Conservation (phyloP, 257 asterid species). For the Solanum megistacrolobum region DNA sequence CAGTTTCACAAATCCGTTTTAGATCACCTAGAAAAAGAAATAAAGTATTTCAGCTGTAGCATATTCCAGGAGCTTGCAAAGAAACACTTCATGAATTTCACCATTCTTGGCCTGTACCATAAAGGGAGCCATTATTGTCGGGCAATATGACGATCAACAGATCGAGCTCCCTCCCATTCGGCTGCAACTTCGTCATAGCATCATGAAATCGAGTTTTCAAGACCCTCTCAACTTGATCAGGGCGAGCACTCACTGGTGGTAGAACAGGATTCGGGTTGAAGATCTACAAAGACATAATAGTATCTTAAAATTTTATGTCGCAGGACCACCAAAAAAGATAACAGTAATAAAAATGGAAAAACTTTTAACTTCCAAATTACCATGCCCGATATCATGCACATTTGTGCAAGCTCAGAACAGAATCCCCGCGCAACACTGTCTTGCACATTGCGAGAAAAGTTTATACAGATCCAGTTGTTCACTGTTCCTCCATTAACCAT, state of each 20-base stretch:
- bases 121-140: conserved; percentile 89
- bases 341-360: not conserved
- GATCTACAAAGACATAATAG: conserved; percentile 26
- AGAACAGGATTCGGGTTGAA: conserved; percentile 72
- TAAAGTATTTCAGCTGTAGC: not conserved
- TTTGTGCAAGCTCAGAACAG: conserved; percentile 85
- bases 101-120: conserved; percentile 40
- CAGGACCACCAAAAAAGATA: not conserved
- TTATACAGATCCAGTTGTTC: conserved; percentile 79
- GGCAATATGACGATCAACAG: conserved; percentile 82
- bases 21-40: conserved; percentile 47
- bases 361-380: conserved; percentile 19
- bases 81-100: not conserved
- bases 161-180: conserved; percentile 72
- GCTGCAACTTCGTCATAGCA: conserved; percentile 46
- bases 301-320: not conserved
- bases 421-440: conserved; percentile 58
- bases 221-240: conserved; percentile 83
- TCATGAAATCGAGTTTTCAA: conserved; percentile 68
- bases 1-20: conserved; percentile 91
- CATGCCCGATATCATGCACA: conserved; percentile 97
- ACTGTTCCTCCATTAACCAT: conserved; percentile 97
- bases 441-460: conserved; percentile 73
- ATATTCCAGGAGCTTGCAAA: not conserved
- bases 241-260: conserved; percentile 56